Base-by-base conservation (phyloP, 148 eudicot species). In the Tetragonia tetragonoides region DNA sequence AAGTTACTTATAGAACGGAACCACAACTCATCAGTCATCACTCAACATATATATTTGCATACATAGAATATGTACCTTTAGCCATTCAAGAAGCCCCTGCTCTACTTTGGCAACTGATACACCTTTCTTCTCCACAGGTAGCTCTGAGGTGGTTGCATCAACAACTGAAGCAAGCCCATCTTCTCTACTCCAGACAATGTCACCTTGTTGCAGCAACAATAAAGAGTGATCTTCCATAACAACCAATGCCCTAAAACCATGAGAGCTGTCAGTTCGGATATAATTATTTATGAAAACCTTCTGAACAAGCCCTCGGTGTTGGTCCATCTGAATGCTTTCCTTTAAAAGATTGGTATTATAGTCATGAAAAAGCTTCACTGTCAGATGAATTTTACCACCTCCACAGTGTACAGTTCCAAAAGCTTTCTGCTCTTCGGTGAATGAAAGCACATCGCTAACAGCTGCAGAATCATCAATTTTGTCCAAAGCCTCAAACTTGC, bases 201-300 rank as follows among this genome's bases (percentile, higher is more conserved):
- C 91, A 70, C 99, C 99, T 87, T 96, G 99, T 88, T 96, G 99
- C 72, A 96, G 78, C 77, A 96, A 84, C 82, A 92, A 77, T 68
- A 93, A 77, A 38, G 98, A 93, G 84, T 96, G 93, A 87, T 96
- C 99, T 87, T 93, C 99, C 99, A 96, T 96, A 72, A 93, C 95
- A 85, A 96, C 89, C 87, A 96, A 89, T 8, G 93, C 99, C 89
- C 98, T 89, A 79, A 93, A 95, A 10, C 97, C 98, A 78, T 90
- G 63, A 73, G 99, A 89, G 83, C 90, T 88, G 67, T 96, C 99
- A 51, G 93, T 91, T 44, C 99, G 91, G 60, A 96, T 77, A 78
- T 96, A 96, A 81, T 76, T 89, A 78, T 91, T 93, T 62, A 93
- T 83, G 79, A 91, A 96, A 74, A 96, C 89, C 85, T 93, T 96